Evolutionary conservation across 495 filamentous ascomycete species (phyloP).

Genomic region (Venustampulla echinocandica): DNA sequence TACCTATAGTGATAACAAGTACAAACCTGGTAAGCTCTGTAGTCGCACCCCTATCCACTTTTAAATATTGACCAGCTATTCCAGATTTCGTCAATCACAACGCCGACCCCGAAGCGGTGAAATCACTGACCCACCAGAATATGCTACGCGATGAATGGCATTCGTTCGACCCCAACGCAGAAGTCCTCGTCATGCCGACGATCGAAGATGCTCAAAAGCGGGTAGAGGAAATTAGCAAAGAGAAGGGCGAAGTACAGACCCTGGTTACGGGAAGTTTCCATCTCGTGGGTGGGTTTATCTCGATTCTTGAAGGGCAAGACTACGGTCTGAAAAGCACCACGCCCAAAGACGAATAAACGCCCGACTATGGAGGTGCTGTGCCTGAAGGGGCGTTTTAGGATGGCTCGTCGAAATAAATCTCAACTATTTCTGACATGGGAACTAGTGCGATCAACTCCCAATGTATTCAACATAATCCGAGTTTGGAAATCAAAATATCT

Average conservation of each 20-base stretch:
- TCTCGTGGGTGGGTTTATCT: too few relatives aligned
- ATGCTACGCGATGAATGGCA: slow-evolving; percentile 66
- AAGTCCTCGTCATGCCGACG: slow-evolving; percentile 58
- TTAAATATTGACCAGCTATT: slow-evolving; percentile 1
- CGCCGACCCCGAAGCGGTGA: slow-evolving; percentile 56
- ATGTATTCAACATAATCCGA: too few relatives aligned
- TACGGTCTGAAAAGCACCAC: too few relatives aligned
- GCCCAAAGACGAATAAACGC: too few relatives aligned
- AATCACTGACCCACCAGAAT: slow-evolving; percentile 62
- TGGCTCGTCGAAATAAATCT: too few relatives aligned
- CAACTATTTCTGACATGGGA: too few relatives aligned
- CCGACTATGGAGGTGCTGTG: too few relatives aligned
- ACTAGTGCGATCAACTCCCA: too few relatives aligned
- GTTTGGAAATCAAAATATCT: too few relatives aligned
- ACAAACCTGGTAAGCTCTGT: too few relatives aligned
- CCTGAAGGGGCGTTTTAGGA: too few relatives aligned
- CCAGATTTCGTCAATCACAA: slow-evolving; percentile 62
- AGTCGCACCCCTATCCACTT: background rate
- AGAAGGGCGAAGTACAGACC: slow-evolving; percentile 23
- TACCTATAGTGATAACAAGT: slow-evolving; percentile 63
- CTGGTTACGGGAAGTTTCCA: slow-evolving; percentile 82
- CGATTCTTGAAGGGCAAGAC: too few relatives aligned
- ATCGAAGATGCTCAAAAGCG: slow-evolving; percentile 82
- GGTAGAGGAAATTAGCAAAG: slow-evolving; percentile 49
- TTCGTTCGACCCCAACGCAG: slow-evolving; percentile 37